phyloP scores from a whole-genome alignment of 2,329 filamentous ascomycete species.

The Phoma herbarum region DNA sequence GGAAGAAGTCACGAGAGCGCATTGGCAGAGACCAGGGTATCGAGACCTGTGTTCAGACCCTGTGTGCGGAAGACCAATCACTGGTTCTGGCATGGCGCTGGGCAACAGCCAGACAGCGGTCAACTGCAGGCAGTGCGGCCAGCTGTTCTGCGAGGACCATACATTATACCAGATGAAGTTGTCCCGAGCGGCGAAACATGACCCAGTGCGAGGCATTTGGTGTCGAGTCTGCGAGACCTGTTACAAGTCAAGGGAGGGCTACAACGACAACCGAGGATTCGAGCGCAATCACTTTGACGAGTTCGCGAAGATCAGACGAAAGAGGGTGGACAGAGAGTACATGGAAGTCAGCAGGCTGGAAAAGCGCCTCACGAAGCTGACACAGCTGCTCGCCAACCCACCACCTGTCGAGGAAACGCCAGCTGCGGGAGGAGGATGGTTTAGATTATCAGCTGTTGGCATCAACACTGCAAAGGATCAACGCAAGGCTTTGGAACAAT shows the following conservation, averaged over 20 bases:
- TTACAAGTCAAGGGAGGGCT: conserved; percentile 94
- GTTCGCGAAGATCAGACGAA: conserved; percentile 76
- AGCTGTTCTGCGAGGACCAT: conserved; percentile 94
- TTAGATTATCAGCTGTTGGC: conserved; percentile 56
- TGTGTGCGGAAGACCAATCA: conserved; percentile 67
- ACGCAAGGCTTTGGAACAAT: conserved; percentile 85
- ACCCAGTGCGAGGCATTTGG: conserved; percentile 90
- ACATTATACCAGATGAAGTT: conserved; percentile 99
- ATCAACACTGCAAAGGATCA: conserved; percentile 68
- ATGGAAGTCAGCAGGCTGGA: conserved; percentile 90
- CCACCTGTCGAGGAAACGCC: conserved; percentile 68
- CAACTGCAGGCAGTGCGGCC: conserved; percentile 93
- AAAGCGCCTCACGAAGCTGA: conserved; percentile 89
- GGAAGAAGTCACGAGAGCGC: conserved; percentile 83
- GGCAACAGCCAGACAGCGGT: conserved; percentile 83
- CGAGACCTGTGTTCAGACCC: conserved; percentile 89
- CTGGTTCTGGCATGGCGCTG: conserved; percentile 65
- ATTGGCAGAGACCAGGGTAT: conserved; percentile 83
- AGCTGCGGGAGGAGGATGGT: conserved; percentile 60
- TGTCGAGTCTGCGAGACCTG: conserved; percentile 98
- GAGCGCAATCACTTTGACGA: conserved; percentile 74
- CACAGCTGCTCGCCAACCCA: conserved; percentile 79
- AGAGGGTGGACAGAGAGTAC: conserved; percentile 82
- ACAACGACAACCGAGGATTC: conserved; percentile 84
- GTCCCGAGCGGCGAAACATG: conserved; percentile 85